Base-by-base conservation (phyloP, 805 yeast species). In the Lipomyces lipofer region DNA sequence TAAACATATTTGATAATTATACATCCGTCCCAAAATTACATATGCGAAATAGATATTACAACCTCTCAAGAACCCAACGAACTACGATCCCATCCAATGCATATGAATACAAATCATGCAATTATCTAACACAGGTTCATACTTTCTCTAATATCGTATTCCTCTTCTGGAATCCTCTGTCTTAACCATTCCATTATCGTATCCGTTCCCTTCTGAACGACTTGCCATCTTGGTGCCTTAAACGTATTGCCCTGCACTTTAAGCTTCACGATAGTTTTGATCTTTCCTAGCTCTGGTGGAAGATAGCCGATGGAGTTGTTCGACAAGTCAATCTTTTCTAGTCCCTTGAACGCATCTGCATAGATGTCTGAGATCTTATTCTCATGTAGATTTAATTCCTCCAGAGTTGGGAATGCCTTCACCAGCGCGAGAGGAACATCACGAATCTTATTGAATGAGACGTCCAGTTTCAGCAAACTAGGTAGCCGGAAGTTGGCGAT, bases 191-290 rank as follows among this genome's bases (percentile, higher is more conserved):
- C 53, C 60, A 58, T 29, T 33, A 58, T 25, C 19, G 60, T 56
- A 24, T 58, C 62, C 13, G 62, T 58, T 10, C 62, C 62, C 28
- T 58, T 58, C 48, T 58, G 47, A 8, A 58, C 60, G 15, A 58
- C 22, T 30, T 58, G 59, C 48, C 51, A 39, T 30, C 62, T 36
- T 29, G 62, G 62, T 19, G 51, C 38, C 36, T 56, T 55, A 30
- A 58, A 58, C 36, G 51, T 49, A 22, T 58, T 58, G 15, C 62
- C 62, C 22, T 45, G 49, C 21, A 58, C 62, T 21, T 55, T 51
- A 13, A 58, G 33, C 42, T 51, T 56, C 29, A 54, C 59, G 1
- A 58, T 40, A 10, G 60, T 54, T 19, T 45, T 51, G 43, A 58
- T 58, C 38, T 29, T 47, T 1, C 51, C 53, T 10, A 58, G 48